Base-by-base conservation (phyloP, 106 monocot species). In the Phalaenopsis aphrodite region DNA sequence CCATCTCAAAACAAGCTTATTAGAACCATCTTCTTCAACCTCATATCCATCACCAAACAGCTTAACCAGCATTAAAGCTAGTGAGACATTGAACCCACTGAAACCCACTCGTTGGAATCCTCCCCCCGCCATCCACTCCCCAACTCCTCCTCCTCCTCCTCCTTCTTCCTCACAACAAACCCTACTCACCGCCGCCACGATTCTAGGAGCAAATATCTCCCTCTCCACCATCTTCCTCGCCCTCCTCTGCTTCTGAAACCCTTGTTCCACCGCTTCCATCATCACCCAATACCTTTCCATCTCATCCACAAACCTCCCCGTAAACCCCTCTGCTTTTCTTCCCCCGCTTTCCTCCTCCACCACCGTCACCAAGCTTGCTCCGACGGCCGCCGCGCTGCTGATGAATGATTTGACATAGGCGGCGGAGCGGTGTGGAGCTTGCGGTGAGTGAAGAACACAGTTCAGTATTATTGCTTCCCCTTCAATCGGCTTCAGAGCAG, bases 51-150 rank as follows among this genome's bases (percentile, higher is more conserved):
- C 77, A 43, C 85, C 83, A 74, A 88, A 88, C 39, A 88, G 37
- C 19, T 85, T 85, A 5, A 85, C 23, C 43, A 88, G 75, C 77
- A 88, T 76, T 83, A 69, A 55, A 16, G 88, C 85, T 67, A 85
- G 88, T 71, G 85, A 83, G 46, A 66, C 80, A 75, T 88, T 88
- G 56, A 85, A 88, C 73, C 75, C 83, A 65, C 88, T 88, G 23
- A 88, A 61, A 8, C 21, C 74, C 46, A 88, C 80, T 36, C 78
- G 12, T 3, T 71, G 48, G 23, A 83, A 85, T 9, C 88, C 88
- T 65, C 45, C 45, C 16, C 8, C 78, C 43, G 64, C 78, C 88
- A 88, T 85, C 88, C 85, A 83, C 72, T 85, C 75, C 55, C 73
- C 77, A 80, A 77, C 83, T 45, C 58, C 72, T 30, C 30, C 30